Percentiles rank a stretch among this genome's conserved stretches.
Conservation (phyloP, 352 stramenopile genomes). For the Peronospora farinosa region DNA sequence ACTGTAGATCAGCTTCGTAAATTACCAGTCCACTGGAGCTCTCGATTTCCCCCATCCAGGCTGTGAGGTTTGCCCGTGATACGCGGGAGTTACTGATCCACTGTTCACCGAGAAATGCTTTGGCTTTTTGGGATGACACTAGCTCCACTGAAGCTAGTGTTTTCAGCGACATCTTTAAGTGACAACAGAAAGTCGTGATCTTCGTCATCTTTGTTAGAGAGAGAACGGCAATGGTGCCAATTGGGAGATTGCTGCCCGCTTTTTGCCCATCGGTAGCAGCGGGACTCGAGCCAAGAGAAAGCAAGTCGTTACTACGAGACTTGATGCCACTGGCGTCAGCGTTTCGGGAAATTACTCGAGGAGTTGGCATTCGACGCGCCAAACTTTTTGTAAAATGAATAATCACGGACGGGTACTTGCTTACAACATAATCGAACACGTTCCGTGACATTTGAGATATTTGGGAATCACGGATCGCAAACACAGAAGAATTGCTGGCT, state of each 20-base stretch:
- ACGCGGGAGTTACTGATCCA: conserved; percentile 71
- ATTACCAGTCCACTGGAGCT: conserved; percentile 72
- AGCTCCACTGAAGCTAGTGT: conserved; percentile 59
- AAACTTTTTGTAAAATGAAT: conserved; percentile 79
- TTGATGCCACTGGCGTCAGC: conserved; percentile 35
- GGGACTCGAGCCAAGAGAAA: conserved; percentile 45
- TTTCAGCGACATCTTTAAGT: conserved; percentile 55
- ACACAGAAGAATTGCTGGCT: conserved; percentile 73
- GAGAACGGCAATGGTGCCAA: conserved; percentile 73
- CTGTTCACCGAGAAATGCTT: conserved; percentile 50
- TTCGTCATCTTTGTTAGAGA: conserved; percentile 69
- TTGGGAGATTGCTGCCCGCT: conserved; percentile 29
- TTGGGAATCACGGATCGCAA: conserved; percentile 80
- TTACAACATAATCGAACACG: conserved; percentile 83
- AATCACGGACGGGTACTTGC: conserved; percentile 52
- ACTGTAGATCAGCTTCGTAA: conserved; percentile 65
- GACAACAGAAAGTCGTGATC: conserved; percentile 67
- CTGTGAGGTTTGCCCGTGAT: conserved; percentile 54
- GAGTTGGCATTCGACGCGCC: conserved; percentile 51
- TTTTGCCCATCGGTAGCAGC: conserved; percentile 20
- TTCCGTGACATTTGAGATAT: conserved; percentile 84
- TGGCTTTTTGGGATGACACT: conserved; percentile 69
- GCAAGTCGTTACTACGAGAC: conserved; percentile 38
- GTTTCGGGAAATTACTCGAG: conserved; percentile 28
- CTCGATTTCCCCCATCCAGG: conserved; percentile 81